Conservation (phyloP, 495 filamentous ascomycete species). For the Niebla homalea region DNA sequence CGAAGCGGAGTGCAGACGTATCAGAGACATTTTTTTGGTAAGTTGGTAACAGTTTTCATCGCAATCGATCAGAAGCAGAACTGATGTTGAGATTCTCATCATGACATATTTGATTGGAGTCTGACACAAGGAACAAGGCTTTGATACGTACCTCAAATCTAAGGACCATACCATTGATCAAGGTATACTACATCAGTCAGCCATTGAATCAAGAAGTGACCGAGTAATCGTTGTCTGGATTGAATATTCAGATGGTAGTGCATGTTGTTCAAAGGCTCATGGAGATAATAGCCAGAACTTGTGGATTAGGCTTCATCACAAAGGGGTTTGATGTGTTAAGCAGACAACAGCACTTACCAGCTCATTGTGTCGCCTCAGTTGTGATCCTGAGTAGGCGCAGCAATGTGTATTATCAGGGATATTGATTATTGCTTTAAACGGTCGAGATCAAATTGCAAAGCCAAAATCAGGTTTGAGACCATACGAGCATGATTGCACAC, state of each 20-base stretch:
- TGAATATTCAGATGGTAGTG: slow-evolving; percentile 90
- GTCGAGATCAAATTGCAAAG: too few relatives aligned
- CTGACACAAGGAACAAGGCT: neutral
- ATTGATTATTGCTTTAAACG: too few relatives aligned
- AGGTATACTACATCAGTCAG: too few relatives aligned
- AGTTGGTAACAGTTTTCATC: slow-evolving; percentile 61
- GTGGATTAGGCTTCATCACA: slow-evolving; percentile 19
- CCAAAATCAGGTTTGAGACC: too few relatives aligned
- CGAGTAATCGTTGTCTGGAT: neutral
- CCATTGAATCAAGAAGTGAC: neutral
- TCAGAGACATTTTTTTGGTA: slow-evolving; percentile 51
- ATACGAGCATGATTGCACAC: too few relatives aligned
- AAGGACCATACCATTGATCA: too few relatives aligned
- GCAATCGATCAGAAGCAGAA: slow-evolving; percentile 87
- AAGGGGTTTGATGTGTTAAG: neutral
- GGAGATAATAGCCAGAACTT: slow-evolving; percentile 53
- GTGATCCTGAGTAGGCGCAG: too few relatives aligned
- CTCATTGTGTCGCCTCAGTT: too few relatives aligned
- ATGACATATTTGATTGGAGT: slow-evolving; percentile 20
- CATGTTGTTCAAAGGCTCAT: slow-evolving; percentile 97
- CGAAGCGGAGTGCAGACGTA: slow-evolving; percentile 29
- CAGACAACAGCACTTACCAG: neutral
- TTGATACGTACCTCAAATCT: neutral
- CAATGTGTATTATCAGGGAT: too few relatives aligned
- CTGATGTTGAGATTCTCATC: slow-evolving; percentile 75